Evolutionary conservation across 768 basidiomycete genomes (phyloP), one percentile per base, ranked within the genome.

Genomic region (Tricholomella constricta): DNA sequence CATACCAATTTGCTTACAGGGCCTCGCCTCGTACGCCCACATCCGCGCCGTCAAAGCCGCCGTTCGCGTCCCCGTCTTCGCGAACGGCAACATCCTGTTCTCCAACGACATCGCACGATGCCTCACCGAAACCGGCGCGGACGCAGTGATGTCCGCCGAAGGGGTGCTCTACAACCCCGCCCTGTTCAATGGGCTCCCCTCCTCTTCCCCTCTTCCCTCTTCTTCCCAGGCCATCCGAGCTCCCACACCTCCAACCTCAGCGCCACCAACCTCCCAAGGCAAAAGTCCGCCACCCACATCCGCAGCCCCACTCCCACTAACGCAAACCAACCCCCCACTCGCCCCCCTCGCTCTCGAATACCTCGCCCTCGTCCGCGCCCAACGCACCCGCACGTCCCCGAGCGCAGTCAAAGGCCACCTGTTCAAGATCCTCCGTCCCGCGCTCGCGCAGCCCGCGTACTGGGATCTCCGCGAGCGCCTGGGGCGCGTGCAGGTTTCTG

Each of bases 61-160:
- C 1, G 91, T 98, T 32, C 84, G 83, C 0, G 82, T 99, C 0
- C 96, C 95, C 3, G 94, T 99, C 4, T 91, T 99, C 66, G 95
- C 96, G 0, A 99, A 99, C 68, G 97, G 97, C 25, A 98, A 98
- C 68, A 83, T 98, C 54, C 84, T 98, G 11, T 92, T 86, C 67
- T 81, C 88, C 38, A 78, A 83, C n/a, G 95, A 98, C 69, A 82
- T 98, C 42, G 77, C 79, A 45, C 73, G 76, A 10, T 98, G 94
- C 68, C 72, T 99, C 27, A 79, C 81, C 20, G 81, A 82, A 44
- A 99, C 97, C 0, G 92, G 94, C 12, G 88, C 85, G 6, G 94
- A 97, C 62, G 96, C 85, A 0, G 86, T 98, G 52, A 97, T 98
- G 94, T 87, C 85, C 37, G 97, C 95, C 1, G 97, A 97, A 72